These are phyloP conservation scores for Penicillium freii DNA, from an alignment of 2,329 filamentous ascomycete species.

Conservation along the genomic window DNA sequence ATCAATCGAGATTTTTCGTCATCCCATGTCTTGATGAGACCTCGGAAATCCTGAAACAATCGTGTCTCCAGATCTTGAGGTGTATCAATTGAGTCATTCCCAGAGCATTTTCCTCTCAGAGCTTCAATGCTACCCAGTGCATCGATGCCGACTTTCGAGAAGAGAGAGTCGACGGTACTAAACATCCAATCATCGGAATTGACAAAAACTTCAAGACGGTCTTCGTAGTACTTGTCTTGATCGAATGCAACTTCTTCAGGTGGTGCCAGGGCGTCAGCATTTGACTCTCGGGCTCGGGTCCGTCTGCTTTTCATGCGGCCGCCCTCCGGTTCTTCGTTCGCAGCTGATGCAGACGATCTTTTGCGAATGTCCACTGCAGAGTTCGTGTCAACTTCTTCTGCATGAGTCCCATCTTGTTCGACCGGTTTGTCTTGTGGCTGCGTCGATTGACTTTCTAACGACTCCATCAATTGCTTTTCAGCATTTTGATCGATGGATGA, in stretches of 20 bases:
- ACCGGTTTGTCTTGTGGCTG: conserved; percentile 20
- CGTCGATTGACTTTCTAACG: conserved; percentile 32
- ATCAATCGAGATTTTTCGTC: conserved; percentile 45
- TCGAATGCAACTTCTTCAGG: conserved; percentile 52
- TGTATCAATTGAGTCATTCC: conserved; percentile 16
- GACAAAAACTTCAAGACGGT: conserved; percentile 53
- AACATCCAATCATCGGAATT: conserved; percentile 60
- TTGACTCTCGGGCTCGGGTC: conserved; percentile 59
- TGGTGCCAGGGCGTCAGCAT: conserved; percentile 47
- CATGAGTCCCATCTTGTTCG: conserved; percentile 24
- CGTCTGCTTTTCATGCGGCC: conserved; percentile 60
- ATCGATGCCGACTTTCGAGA: conserved; percentile 52
- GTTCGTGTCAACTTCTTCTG: conserved; percentile 35
- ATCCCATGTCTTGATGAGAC: conserved; percentile 45
- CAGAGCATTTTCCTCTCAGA: conserved; percentile 29
- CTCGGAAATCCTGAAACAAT: conserved; percentile 47
- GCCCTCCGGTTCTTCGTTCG: conserved; percentile 58
- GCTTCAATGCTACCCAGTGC: conserved; percentile 45
- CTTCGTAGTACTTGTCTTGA: conserved; percentile 53
- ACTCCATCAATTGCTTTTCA: conserved; percentile 40
- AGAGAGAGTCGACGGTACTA: conserved; percentile 52
- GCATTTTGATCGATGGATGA: conserved; percentile 37
- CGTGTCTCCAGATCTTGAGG: conserved; percentile 25
- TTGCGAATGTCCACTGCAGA: conserved; percentile 51
- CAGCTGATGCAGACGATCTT: conserved; percentile 60